Conservation (phyloP, 2,329 filamentous ascomycete genomes). For the Curvularia lunata region DNA sequence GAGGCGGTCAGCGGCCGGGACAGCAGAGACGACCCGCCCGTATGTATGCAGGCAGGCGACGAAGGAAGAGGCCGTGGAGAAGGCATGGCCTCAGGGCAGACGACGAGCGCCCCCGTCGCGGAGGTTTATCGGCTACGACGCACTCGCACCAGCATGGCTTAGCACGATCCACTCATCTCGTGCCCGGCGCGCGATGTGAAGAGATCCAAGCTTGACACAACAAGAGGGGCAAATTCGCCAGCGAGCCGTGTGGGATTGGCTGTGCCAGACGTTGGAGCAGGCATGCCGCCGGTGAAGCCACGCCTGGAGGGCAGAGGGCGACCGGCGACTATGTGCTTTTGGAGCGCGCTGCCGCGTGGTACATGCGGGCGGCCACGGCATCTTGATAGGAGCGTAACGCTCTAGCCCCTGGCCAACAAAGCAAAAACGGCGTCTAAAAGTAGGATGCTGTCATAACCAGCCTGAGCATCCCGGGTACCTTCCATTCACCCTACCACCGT, state of each 20-base stretch:
- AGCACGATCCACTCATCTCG: constrained; percentile 14
- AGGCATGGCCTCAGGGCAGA: constrained; percentile 15
- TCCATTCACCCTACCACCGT: constrained; percentile 43
- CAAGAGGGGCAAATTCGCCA: constrained; percentile 12
- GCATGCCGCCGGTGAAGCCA: constrained; percentile 22
- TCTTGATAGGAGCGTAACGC: constrained; percentile 20
- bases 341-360: constrained; percentile 16
- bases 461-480: constrained; percentile 43
- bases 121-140: constrained; percentile 14
- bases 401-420: constrained; percentile 34
- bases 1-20: constrained; percentile 41
- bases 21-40: constrained; percentile 27
- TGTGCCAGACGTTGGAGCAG: constrained; percentile 25
- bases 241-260: constrained; percentile 12
- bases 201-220: constrained; percentile 17
- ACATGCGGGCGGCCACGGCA: constrained; percentile 29
- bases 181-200: constrained; percentile 13
- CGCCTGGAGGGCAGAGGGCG: constrained; percentile 8
- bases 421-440: constrained; percentile 39
- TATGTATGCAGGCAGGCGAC: background rate
- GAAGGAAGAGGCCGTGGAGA: background rate
- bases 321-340: constrained; percentile 13
- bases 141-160: constrained; percentile 9
- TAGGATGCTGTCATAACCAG: constrained; percentile 45
- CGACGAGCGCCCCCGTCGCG: constrained; percentile 7